Base-by-base conservation (phyloP, 2,329 filamentous ascomycete species). In the Phoma sp. region DNA sequence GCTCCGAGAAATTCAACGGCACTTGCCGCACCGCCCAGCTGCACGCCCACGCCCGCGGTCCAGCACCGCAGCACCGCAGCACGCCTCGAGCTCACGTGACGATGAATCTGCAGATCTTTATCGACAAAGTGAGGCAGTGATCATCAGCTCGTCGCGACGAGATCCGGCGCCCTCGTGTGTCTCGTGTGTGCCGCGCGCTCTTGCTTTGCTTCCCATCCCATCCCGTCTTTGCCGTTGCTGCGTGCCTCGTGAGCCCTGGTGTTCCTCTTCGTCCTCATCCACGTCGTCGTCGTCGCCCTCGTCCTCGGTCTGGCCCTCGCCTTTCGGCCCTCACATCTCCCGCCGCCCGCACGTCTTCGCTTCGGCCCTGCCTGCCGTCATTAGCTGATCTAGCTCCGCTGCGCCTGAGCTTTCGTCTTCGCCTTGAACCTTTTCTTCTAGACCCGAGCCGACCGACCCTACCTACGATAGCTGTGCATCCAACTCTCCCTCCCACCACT, bases 381-480 rank as follows among this genome's bases (percentile, higher is more conserved):
- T 60, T 61, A 51, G 61, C 55, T 58, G 56, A 58, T 58, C 29
- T 68, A 63, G 61, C 58, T 61, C 29, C 29, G 29, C 52, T 57
- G 58, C 55, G 61, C 61, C 62, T 60, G 61, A 68, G 65, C 65
- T 65, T 49, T 50, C 36, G 29, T 10, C 37, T 51, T 67, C 31
- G 29, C 29, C 37, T 51, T 67, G 59, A 58, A 65, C 63, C 61
- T 61, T 67, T 68, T 68, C 65, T 61, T 60, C 60, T 53, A 62
- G 39, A 59, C 58, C 57, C n/a, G n/a, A n/a, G n/a, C n/a, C n/a
- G n/a, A n/a, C n/a, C n/a, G n/a, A n/a, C n/a, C n/a, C n/a, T n/a
- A n/a, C n/a, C n/a, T n/a, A n/a, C n/a, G n/a, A 36, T 47, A 35
- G 36, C 33, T 50, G 45, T 45, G 32, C 32, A 41, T 35, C 10